Percentiles rank a stretch among this genome's conserved stretches.
Evolutionary conservation across 2,329 filamentous ascomycete genomes (phyloP).

Genomic region (Ceratocystis lukuohia): DNA sequence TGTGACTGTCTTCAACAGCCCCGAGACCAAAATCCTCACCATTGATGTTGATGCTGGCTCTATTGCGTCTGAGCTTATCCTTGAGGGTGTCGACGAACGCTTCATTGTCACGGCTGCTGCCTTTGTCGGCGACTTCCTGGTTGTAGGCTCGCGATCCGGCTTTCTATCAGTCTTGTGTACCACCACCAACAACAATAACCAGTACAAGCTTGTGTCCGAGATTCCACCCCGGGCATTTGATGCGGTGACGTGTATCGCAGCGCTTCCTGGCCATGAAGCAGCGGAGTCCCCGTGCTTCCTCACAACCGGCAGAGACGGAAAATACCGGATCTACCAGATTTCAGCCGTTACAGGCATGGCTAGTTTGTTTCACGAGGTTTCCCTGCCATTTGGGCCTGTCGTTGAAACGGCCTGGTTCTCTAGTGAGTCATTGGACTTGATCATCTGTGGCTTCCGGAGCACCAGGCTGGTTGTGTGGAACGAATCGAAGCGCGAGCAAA

Average conservation of each 20-base stretch:
- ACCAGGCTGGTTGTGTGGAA: constrained; percentile 75
- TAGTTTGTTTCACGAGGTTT: constrained; percentile 50
- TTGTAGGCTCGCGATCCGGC: constrained; percentile 43
- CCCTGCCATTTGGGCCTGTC: constrained; percentile 58
- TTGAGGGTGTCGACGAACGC: constrained; percentile 33
- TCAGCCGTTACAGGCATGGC: constrained; percentile 21
- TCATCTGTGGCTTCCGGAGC: constrained; percentile 70
- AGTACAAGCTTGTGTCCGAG: constrained; percentile 14
- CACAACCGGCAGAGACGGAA: constrained; percentile 64
- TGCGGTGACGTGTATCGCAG: constrained; percentile 53
- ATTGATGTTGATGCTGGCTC: constrained; percentile 27
- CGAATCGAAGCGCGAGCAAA: constrained; percentile 53
- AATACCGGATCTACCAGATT: constrained; percentile 50
- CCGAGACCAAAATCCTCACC: constrained; percentile 32
- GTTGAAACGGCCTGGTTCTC: constrained; percentile 59
- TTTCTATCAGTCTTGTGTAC: constrained; percentile 30
- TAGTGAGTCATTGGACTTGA: constrained; percentile 37
- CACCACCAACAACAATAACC: constrained; percentile 5
- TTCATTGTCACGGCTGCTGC: constrained; percentile 39
- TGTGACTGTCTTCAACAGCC: constrained; percentile 34
- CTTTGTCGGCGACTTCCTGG: constrained; percentile 30
- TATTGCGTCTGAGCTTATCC: constrained; percentile 24
- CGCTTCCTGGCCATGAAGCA: constrained; percentile 28
- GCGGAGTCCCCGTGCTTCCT: constrained; percentile 38
- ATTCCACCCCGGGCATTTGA: constrained; percentile 29